Base-by-base conservation (phyloP, 257 asterid genomes). In the Plantago elongata region DNA sequence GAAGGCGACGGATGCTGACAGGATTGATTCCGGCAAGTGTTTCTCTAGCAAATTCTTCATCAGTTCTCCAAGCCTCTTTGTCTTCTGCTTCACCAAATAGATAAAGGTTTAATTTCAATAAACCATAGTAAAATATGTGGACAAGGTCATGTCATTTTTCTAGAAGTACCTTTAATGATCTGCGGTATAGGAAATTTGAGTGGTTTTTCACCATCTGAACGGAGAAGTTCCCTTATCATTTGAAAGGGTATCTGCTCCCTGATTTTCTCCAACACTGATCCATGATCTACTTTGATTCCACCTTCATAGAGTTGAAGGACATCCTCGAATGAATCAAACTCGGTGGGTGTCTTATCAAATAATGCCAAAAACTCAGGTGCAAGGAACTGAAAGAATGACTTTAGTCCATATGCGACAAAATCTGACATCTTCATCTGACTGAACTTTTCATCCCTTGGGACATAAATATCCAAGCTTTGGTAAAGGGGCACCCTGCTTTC, bases 11-110 rank as follows among this genome's bases (percentile, higher is more conserved):
- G 68, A 88, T 77, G 16, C 77, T 71, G 62, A 85, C 77, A 44
- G 96, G 95, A 76, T 84, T 83, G 60, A 81, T 55, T 65, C 95
- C 96, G 14, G 95, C 96, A 62, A 85, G 73, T 92, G 80, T 83
- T 77, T 88, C 90, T 75, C 92, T 80, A 38, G 79, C 87, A 64
- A 85, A 88, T 72, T 85, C 95, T 73, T 81, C 90, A 60, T 88
- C 93, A 5, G 95, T 67, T 71, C 85, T 78, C 96, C 95, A 88
- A 17, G 90, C 89, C 16, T 76, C 69, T 73, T 75, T 74, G 54
- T 80, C 81, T 56, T 77, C 96, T 88, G 81, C 27, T 66, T 44
- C 51, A 52, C 48, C 9, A 69, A 42, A 65, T 17, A 59, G 9
- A 13, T 37, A 58, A 40, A 13, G 40, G 55, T 30, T 52, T 43